Evolutionary conservation across 208 protist genomes (phyloP), one percentile per base, ranked within the genome.

Genomic region (Leishmania amazonensis): DNA sequence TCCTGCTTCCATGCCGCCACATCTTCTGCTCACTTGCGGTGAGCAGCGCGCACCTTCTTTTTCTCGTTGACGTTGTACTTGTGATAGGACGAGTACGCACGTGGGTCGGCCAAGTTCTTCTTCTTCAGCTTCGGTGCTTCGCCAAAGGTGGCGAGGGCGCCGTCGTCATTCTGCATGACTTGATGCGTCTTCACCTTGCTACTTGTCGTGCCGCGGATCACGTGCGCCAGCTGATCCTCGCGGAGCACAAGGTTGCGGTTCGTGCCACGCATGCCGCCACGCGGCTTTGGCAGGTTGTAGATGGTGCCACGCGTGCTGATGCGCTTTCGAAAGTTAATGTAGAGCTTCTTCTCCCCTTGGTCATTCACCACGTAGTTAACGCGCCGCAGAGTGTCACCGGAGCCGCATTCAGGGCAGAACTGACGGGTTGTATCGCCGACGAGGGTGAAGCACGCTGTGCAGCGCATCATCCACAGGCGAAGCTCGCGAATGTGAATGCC

Each of bases 51-150:
- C n/a, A 71, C 88, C 90, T 98, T 98, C 78, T 91, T 93, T 68
- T 90, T 91, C 75, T 98, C 95, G 62, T 98, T 98, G 40, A 98
- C 85, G 81, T 98, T 98, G 86, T 96, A 98, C 75, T 87, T 93
- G 72, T 97, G 91, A 79, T 98, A 98, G 11, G 93, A 96, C 1
- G 91, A 96, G 51, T 79, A 84, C 70, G 89, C 85, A 5, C 89
- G 88, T 21, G 89, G 91, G 64, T 93, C 85, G 8, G 84, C 87
- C 5, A 93, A 82, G 75, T 98, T 87, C 49, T 88, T 84, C 79
- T 94, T 95, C 70, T 88, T 93, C 45, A 80, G 83, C 75, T 91
- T 83, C n/a, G 84, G 82, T 49, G 85, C 81, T 70, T 93, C 87
- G 42, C 94, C 93, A 81, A 96, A 97, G 28, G 81, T 85, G 70